Conservation (phyloP, 75 land plant species). For the Selaginella moellendorffii region DNA sequence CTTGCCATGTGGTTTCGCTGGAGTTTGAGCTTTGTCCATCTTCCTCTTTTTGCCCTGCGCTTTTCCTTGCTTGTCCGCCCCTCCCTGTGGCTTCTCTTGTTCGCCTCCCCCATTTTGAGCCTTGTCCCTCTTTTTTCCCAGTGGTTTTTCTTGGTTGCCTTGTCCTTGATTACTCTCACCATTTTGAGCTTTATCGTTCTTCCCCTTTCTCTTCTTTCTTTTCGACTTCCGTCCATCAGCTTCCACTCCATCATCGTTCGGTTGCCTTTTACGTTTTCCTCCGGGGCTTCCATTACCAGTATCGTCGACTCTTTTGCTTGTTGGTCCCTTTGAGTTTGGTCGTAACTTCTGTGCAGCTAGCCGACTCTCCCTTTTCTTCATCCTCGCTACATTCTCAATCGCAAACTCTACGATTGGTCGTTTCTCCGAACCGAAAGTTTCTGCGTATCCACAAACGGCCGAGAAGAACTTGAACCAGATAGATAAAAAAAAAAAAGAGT, state of each 20-base stretch:
- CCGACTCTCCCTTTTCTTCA: slow-evolving; percentile 31
- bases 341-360: not conserved
- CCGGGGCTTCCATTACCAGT: not conserved
- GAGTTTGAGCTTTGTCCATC: not conserved
- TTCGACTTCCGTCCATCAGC: not conserved
- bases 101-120: no score
- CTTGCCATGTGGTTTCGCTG: not conserved
- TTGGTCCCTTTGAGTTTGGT: not conserved
- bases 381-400: slow-evolving; percentile 52
- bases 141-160: not conserved
- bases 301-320: not conserved
- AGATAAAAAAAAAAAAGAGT: not conserved
- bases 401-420: slow-evolving; percentile 98
- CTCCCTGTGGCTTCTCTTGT: no score
- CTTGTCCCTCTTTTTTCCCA: no score
- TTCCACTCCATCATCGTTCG: slow-evolving; percentile 14
- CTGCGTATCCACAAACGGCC: slow-evolving; percentile 20
- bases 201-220: not conserved
- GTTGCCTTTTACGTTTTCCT: not conserved
- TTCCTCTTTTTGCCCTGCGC: no score
- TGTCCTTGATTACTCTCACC: not conserved
- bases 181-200: not conserved
- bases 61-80: no score
- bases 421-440: slow-evolving; percentile 71
- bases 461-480: not conserved